Conservation (phyloP, 2,329 filamentous ascomycete species). For the Exophiala dermatitidis region DNA sequence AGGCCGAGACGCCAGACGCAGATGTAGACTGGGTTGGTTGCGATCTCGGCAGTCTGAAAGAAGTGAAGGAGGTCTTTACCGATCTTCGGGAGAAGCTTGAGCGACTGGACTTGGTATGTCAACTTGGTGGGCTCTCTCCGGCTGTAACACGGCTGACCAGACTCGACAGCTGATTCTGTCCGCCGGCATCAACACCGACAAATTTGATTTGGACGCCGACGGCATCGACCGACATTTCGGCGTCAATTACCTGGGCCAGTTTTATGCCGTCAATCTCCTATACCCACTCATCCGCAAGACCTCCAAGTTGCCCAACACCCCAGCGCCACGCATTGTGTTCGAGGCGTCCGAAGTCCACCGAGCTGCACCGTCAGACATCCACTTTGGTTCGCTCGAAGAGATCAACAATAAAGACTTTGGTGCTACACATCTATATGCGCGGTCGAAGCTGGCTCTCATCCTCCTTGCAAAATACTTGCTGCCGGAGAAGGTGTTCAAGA, state of each 20-base stretch:
- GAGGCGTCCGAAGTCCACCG: conserved; percentile 40
- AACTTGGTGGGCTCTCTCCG: no score
- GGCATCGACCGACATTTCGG: conserved; percentile 38
- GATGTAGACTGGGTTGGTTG: conserved; percentile 39
- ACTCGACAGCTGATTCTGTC: conserved; percentile 35
- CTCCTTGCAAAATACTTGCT: conserved; percentile 40
- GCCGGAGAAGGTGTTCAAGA: conserved; percentile 37
- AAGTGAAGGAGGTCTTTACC: conserved; percentile 37
- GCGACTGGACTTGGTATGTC: conserved; percentile 35
- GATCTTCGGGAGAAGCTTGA: conserved; percentile 32
- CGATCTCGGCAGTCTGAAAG: conserved; percentile 36
- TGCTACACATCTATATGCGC: conserved; percentile 35
- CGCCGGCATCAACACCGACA: conserved; percentile 40
- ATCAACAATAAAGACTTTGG: conserved; percentile 37
- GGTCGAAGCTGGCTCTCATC: conserved; percentile 41
- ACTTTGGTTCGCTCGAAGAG: conserved; percentile 38
- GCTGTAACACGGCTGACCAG: not conserved
- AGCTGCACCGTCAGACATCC: conserved; percentile 32
- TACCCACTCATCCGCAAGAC: conserved; percentile 41
- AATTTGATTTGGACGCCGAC: conserved; percentile 34
- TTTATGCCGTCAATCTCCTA: conserved; percentile 38
- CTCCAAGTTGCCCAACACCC: conserved; percentile 31
- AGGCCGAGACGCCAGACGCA: conserved; percentile 25
- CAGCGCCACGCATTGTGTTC: conserved; percentile 38
- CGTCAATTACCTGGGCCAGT: conserved; percentile 42